Base-by-base conservation (phyloP, 1,284 basidiomycete species). In the Caloboletus inedulis region DNA sequence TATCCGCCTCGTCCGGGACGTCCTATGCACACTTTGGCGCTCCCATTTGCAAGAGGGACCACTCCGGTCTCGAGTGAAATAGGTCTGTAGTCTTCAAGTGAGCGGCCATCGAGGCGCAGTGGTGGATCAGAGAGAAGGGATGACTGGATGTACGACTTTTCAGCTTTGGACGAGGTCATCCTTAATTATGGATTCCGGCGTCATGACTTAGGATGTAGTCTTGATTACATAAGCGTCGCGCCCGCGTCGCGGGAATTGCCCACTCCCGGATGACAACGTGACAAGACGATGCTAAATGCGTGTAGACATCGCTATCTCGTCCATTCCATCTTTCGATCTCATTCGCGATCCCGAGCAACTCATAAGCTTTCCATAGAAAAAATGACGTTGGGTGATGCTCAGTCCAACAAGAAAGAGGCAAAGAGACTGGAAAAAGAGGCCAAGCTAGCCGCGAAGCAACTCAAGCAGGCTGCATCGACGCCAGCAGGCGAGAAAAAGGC, bases 371-470 rank as follows among this genome's bases (percentile, higher is more conserved):
- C 8, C 25, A 10, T 29, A 7, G 18, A 8, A 29, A 47, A 44
- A 46, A 47, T 47, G 45, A 29, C 45, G 9, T 29, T 40, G n/a
- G 25, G 25, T 21, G 25, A n/a, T 9, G 4, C 18, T 3, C 44
- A 18, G 8, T 19, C 44, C 18, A 12, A 37, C 25, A 25, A 25
- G 25, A n/a, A n/a, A n/a, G n/a, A n/a, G n/a, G n/a, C n/a, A 7
- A 79, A 82, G 62, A 70, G 81, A 13, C 67, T 87, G 33, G 87
- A 88, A 65, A 89, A 86, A 61, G 86, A 86, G 64, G 85, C 89
- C 1, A 94, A 92, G 67, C 72, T 85, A 8, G 87, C 89, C 39
- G 88, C 91, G 1, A 94, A 94, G 68, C 72, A 77, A 4, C 76
- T 82, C 2, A 87, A 89, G 58, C 77, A 77, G 59, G 65, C 71